phyloP scores from a whole-genome alignment of 306 rosid species.

The Geum urbanum region DNA sequence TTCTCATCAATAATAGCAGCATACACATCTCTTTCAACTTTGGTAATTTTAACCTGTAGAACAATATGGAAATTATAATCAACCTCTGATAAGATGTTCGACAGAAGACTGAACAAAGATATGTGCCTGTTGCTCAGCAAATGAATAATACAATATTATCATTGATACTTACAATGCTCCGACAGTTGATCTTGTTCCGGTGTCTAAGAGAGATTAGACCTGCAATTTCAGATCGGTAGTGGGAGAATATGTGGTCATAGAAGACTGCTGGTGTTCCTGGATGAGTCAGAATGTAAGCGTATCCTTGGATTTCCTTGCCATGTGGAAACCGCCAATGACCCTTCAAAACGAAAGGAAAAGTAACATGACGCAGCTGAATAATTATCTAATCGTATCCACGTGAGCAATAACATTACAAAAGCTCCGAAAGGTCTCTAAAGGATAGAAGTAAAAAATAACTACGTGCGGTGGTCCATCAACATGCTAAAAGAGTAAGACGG shows the following conservation, averaged over 20 bases:
- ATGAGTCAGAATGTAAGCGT: slow-evolving; percentile 94
- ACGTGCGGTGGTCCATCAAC: too few species aligned
- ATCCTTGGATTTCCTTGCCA: slow-evolving; percentile 94
- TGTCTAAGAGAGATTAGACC: slow-evolving; percentile 58
- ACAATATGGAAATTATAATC: slow-evolving; percentile 19
- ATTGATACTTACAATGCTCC: slow-evolving; percentile 69
- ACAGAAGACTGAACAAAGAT: background rate
- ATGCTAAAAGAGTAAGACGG: too few species aligned
- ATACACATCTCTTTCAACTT: slow-evolving; percentile 90
- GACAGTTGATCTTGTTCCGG: slow-evolving; percentile 61
- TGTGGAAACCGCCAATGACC: slow-evolving; percentile 99
- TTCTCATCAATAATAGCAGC: slow-evolving; percentile 69
- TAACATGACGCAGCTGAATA: slow-evolving; percentile 6
- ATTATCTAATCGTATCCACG: background rate
- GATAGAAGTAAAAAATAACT: background rate
- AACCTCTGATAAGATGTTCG: background rate
- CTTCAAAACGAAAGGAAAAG: slow-evolving; percentile 43
- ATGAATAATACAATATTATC: background rate
- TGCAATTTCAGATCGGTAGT: slow-evolving; percentile 51
- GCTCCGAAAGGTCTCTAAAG: background rate
- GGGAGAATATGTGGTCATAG: slow-evolving; percentile 82
- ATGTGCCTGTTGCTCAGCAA: background rate
- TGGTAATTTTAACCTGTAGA: slow-evolving; percentile 55
- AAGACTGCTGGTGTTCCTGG: slow-evolving; percentile 95
- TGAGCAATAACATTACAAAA: background rate